Evolutionary conservation across 768 basidiomycete species (phyloP), one percentile per base, ranked within the genome.

Genomic region (Mycena polygramma): DNA sequence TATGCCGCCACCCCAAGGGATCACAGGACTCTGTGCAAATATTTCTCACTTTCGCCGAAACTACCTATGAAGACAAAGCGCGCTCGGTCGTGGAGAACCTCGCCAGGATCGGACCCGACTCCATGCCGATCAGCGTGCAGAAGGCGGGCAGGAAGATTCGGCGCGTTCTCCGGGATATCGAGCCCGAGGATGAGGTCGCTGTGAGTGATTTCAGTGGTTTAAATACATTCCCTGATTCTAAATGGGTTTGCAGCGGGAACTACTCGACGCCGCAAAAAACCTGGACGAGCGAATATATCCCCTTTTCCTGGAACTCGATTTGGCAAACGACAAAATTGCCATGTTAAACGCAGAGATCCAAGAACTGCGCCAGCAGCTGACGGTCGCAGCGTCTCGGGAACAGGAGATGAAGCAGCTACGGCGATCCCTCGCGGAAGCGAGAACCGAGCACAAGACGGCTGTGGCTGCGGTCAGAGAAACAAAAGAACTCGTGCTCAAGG

Each of bases 111-210:
- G 63, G 63, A 4, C 41, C 48, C 26, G 69, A 70, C 7, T 59
- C 72, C 20, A 19, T 63, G 35, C 57, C 72, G 0, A 39, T 59
- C 7, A 73, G 72, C 54, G 63, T 73, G 8, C 66, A 70, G 57
- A 73, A 73, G 57, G 72, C 72, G 10, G 72, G 72, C 17, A 24
- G 37, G 52, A 73, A 73, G 54, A 70, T 73, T 4, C 68, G 72
- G 0, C 55, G 58, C n/a, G 72, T 46, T 20, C 17, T 68, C 26
- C 20, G 54, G 37, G 57, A 68, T 24, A n/a, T 70, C 10, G 57
- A 58, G n/a, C 26, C 62, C 2, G 64, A n/a, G n/a, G 65, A 73
- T n/a, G 55, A 41, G 13, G 62, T 73, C 17, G 66, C 63, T 19
- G 72, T 73, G 62, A 35, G 66, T 69, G 9, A 13, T 43, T 17